These are phyloP conservation scores for Aspergillus aculeatinus DNA, from an alignment of 2,329 filamentous ascomycete genomes.

Conservation along the genomic window DNA sequence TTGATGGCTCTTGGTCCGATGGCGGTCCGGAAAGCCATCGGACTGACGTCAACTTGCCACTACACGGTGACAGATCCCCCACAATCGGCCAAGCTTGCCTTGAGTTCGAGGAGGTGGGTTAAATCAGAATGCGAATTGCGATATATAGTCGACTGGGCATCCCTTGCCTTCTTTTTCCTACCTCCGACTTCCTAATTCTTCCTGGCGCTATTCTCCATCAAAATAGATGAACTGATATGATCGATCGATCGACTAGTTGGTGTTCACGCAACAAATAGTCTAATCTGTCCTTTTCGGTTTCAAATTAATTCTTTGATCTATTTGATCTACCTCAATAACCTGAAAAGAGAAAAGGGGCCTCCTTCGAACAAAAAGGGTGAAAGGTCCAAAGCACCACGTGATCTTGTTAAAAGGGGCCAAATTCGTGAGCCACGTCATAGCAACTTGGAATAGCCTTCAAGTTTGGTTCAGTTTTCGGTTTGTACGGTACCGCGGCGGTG, in stretches of 20 bases:
- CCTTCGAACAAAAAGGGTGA: not conserved
- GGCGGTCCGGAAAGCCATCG: not conserved
- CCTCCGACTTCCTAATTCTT: not conserved
- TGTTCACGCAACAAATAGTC: not conserved
- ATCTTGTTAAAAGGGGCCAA: not conserved
- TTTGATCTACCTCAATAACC: not conserved
- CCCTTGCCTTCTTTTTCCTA: not conserved
- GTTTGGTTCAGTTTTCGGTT: not conserved
- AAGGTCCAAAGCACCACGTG: not conserved
- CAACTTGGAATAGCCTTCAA: not conserved
- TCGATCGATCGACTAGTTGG: not conserved
- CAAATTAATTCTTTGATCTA: not conserved
- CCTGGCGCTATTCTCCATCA: not conserved
- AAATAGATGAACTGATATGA: not conserved
- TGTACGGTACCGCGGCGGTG: not conserved
- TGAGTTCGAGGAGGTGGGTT: too few relatives aligned
- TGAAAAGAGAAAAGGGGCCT: conserved; percentile 1
- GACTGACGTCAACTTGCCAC: conserved; percentile 9
- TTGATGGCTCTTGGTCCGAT: not conserved
- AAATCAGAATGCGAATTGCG: too few relatives aligned
- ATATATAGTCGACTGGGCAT: not conserved
- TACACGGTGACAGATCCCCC: conserved; percentile 6
- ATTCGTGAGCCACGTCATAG: not conserved
- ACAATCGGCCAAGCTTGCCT: conserved; percentile 1
- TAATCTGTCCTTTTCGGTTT: not conserved